Evolutionary conservation across 2,329 filamentous ascomycete genomes (phyloP).

Genomic region (Aspergillus chevalieri): DNA sequence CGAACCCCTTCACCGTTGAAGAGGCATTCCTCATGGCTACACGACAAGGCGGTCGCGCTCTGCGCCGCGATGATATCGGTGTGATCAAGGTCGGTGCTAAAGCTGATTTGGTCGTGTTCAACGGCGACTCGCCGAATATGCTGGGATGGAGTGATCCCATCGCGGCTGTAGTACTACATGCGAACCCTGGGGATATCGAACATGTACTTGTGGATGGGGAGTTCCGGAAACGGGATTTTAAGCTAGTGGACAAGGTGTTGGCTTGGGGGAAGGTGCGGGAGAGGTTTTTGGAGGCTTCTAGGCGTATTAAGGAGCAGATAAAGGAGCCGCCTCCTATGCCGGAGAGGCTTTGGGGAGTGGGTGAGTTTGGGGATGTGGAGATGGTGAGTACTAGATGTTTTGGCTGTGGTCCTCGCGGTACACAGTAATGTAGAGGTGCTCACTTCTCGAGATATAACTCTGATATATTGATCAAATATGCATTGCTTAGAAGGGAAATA

Average conservation of each 20-base stretch:
- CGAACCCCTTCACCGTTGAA: background rate
- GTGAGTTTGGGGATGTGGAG: background rate
- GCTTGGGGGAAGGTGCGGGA: background rate
- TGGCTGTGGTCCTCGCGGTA: too few relatives aligned
- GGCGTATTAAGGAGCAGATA: background rate
- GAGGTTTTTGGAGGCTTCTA: background rate
- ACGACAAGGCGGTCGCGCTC: background rate
- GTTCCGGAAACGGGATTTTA: background rate
- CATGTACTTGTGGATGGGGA: background rate
- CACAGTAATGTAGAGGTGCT: too few relatives aligned
- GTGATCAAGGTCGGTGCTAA: background rate
- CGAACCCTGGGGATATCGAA: background rate
- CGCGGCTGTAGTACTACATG: conserved; percentile 51
- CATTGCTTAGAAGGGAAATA: too few relatives aligned
- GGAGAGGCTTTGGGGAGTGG: background rate
- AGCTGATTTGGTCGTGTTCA: conserved; percentile 45
- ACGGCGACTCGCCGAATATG: conserved; percentile 44
- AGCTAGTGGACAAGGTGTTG: background rate
- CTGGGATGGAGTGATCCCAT: conserved; percentile 53
- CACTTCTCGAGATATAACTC: too few relatives aligned
- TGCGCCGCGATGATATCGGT: background rate
- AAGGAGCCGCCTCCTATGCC: background rate
- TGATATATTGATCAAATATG: too few relatives aligned
- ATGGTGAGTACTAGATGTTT: too few relatives aligned
- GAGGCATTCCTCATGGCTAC: background rate